Base-by-base conservation (phyloP, 306 rosid genomes). In the Hylodesmum podocarpum region DNA sequence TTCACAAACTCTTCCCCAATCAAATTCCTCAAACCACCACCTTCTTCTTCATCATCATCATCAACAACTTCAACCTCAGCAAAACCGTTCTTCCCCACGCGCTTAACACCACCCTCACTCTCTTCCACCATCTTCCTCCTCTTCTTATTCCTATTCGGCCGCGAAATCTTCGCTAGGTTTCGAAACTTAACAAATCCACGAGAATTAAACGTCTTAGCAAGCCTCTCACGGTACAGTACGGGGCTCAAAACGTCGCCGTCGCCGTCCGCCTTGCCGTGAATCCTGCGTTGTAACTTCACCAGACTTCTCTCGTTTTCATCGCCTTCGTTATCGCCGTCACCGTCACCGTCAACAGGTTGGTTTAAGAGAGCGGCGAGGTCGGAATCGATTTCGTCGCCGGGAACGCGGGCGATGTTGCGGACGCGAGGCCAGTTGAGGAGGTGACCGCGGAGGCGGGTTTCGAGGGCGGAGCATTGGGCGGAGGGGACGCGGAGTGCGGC, bases 371-470 rank as follows among this genome's bases (percentile, higher is more conserved):
- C 55, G 0, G 63, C 83, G 12, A 89, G 18, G 53, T 37, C 58
- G 8, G 83, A 83, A 12, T 89, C 93, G 18, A 92, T 25, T 25
- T 90, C 98, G 15, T 95, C 99, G 4, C 96, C 97, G 33, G 96
- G 89, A 59, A 92, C 97, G 55, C 97, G 87, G 29, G 88, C 97
- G 21, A 95, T 77, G 90, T 95, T 95, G 80, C 91, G 93, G 43
- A 95, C 33, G 29, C 99, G 96, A 11, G 99, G 96, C 99, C 99
- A 95, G 75, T 95, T 95, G 80, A 95, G 82, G 59, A 92, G 91
- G 83, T 95, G 99, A 18, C 99, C 97, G 0, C 99, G 93, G 80
- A 92, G 89, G 54, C 90, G 90, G 70, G 40, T 66, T 80, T 95
- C 99, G 33, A 95, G 89, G 54, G 88, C 72, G 78, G 79, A 85